Base-by-base conservation (phyloP, 768 basidiomycete genomes). In the Leccinum rimulosum region DNA sequence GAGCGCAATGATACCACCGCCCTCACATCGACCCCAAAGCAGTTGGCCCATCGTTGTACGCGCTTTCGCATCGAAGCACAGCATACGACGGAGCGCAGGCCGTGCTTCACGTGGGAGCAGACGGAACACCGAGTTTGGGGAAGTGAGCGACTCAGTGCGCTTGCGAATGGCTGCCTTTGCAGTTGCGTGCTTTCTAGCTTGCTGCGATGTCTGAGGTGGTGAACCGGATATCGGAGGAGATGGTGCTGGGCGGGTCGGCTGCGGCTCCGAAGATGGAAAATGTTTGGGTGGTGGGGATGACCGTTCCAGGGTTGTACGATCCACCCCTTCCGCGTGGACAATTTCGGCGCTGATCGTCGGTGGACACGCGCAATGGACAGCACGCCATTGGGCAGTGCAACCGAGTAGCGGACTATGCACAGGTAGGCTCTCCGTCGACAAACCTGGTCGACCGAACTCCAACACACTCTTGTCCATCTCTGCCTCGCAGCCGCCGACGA, bases 11-110 rank as follows among this genome's bases (percentile, higher is more conserved):
- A 96, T 77, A 27, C 86, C 87, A 60, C 82, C 83, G 27, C 84
- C 82, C 69, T 88, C 90, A 55, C 90, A 89, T 52, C 76, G 79
- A 28, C 95, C 95, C 69, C 88, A 87, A 54, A 98, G 80, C 52
- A 99, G 75, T 71, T 98, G 94, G 11, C 93, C 90, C 57, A 99
- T 83, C 30, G 97, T 98, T 71, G 94, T 96, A 43, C 97, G 87
- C 51, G 88, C 84, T 17, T 82, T 77, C 4, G 96, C 92, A 69
- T 98, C 96, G 51, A 98, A 84, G 66, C 85, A 88, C 65, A 99
- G 79, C 97, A 99, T 99, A 55, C 95, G 84, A 59, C 93, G 89
- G 60, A 99, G 81, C 14, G 91, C 93, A 7, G 88, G 82, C 43
- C 97, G 84, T 14, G 93, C 86, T 76, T 99, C 96, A 55, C 97